A percentile compares a stretch with the other conserved stretches of the same genome.
Conservation (phyloP, 176 grass and related monocot genomes). For the Hordeum marinum region DNA sequence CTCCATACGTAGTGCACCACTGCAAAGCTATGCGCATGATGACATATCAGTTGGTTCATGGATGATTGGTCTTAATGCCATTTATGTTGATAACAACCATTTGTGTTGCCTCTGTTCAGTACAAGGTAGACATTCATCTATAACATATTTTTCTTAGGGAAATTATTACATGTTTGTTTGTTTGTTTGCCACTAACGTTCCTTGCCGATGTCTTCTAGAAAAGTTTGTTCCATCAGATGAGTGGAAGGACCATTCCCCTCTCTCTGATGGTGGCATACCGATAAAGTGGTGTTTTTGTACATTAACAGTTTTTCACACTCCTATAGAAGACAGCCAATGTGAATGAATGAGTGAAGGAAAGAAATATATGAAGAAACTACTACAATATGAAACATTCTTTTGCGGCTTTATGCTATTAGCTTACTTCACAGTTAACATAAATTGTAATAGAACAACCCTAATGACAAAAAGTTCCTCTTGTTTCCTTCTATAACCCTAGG, state of each 20-base stretch:
- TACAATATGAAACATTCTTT: too few relatives aligned
- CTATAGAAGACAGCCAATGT: too few relatives aligned
- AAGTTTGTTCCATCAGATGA: too few relatives aligned
- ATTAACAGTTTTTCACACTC: too few relatives aligned
- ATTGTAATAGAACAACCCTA: not conserved
- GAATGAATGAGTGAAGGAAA: too few relatives aligned
- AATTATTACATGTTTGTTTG: not conserved
- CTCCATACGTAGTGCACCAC: conserved; percentile 41
- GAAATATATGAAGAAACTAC: too few relatives aligned
- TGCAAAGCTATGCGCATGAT: conserved; percentile 75
- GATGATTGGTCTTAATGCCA: conserved; percentile 94
- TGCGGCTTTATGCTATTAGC: too few relatives aligned
- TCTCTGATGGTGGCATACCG: not conserved
- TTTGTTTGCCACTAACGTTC: not conserved
- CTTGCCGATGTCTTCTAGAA: conserved; percentile 26
- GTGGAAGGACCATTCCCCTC: too few relatives aligned
- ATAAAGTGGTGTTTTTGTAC: too few relatives aligned
- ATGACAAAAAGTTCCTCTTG: too few relatives aligned
- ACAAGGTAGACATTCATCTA: conserved; percentile 49
- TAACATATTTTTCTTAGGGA: not conserved
- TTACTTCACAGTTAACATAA: not conserved
- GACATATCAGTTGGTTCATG: conserved; percentile 91
- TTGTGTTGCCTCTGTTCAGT: conserved; percentile 72
- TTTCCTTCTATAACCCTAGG: too few relatives aligned
- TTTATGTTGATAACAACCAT: conserved; percentile 68